These are phyloP conservation scores for Calonectria hongkongensis DNA, from an alignment of 2,329 filamentous ascomycete genomes.

Conservation along the genomic window DNA sequence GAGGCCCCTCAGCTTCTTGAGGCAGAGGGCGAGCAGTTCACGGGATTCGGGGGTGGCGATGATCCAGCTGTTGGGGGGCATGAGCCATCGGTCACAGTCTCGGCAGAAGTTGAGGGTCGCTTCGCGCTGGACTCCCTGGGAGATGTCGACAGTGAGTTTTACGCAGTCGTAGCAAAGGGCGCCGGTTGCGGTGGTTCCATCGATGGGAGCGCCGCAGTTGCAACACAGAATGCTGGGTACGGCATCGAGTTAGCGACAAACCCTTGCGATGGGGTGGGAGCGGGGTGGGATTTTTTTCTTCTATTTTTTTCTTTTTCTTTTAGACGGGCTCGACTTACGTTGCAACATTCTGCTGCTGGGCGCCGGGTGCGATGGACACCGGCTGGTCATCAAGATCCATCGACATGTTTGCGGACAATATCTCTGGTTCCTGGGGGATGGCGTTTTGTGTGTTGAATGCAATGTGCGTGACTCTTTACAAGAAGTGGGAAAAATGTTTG, in stretches of 20 bases:
- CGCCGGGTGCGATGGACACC: slow-evolving; percentile 60
- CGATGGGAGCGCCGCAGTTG: slow-evolving; percentile 97
- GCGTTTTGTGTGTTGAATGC: slow-evolving; percentile 43
- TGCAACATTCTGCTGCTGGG: slow-evolving; percentile 60
- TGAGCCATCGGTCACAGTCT: slow-evolving; percentile 95
- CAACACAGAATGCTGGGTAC: slow-evolving; percentile 85
- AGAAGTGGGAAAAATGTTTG: slow-evolving; percentile 60
- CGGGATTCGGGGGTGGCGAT: slow-evolving; percentile 89
- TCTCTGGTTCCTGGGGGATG: slow-evolving; percentile 39
- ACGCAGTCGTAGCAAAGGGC: slow-evolving; percentile 97
- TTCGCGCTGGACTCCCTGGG: slow-evolving; percentile 92
- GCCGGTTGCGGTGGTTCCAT: slow-evolving; percentile 89
- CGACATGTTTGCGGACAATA: slow-evolving; percentile 58
- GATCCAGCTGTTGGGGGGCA: slow-evolving; percentile 91
- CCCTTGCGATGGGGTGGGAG: slow-evolving; percentile 19
- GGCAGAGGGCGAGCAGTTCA: slow-evolving; percentile 92
- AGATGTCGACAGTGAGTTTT: slow-evolving; percentile 95
- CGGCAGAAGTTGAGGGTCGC: slow-evolving; percentile 92
- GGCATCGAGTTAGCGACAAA: slow-evolving; percentile 35
- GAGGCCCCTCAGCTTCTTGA: slow-evolving; percentile 90
- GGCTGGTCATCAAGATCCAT: slow-evolving; percentile 68
- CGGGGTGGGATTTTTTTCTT: slow-evolving; percentile 40
- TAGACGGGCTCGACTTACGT: slow-evolving; percentile 60
- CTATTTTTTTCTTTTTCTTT: background rate
- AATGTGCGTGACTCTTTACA: slow-evolving; percentile 49